Conservation (phyloP, 192 early-diverging fungal species). For the Cetraspora pellucida region DNA sequence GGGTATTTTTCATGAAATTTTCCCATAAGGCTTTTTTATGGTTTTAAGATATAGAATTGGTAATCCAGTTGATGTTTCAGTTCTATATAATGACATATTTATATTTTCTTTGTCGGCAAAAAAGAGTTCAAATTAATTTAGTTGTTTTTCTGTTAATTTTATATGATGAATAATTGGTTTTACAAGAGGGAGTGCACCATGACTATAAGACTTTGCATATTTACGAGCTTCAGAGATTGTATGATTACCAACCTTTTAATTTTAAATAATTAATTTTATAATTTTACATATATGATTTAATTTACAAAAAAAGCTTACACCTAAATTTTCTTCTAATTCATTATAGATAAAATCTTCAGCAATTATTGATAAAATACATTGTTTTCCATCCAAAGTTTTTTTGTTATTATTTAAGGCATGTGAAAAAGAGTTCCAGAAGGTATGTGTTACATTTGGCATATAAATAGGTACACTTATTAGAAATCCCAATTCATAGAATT, state of each 20-base stretch:
- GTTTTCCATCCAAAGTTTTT: constrained; percentile 1
- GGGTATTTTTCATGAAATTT: neutral
- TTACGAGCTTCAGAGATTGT: neutral
- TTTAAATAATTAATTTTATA: neutral
- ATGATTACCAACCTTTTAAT: neutral
- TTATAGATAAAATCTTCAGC: constrained; percentile 8
- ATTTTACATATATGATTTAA: neutral
- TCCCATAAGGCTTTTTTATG: neutral
- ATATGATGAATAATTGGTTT: neutral
- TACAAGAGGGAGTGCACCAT: neutral
- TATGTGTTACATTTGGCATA: neutral
- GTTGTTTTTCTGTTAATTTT: neutral
- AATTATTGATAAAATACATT: neutral
- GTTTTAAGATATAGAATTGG: neutral
- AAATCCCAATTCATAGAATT: neutral
- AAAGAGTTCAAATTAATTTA: neutral
- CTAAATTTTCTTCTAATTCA: neutral
- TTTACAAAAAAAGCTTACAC: neutral
- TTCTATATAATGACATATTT: constrained; percentile 3
- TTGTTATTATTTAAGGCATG: neutral
- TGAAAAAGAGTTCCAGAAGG: neutral
- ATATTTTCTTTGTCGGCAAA: neutral
- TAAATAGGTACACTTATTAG: neutral
- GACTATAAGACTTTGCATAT: neutral
- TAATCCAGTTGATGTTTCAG: neutral